Percentiles rank a stretch among this genome's conserved stretches.
phyloP scores from a whole-genome alignment of 2,329 filamentous ascomycete genomes.

The Aaosphaeria arxii region DNA sequence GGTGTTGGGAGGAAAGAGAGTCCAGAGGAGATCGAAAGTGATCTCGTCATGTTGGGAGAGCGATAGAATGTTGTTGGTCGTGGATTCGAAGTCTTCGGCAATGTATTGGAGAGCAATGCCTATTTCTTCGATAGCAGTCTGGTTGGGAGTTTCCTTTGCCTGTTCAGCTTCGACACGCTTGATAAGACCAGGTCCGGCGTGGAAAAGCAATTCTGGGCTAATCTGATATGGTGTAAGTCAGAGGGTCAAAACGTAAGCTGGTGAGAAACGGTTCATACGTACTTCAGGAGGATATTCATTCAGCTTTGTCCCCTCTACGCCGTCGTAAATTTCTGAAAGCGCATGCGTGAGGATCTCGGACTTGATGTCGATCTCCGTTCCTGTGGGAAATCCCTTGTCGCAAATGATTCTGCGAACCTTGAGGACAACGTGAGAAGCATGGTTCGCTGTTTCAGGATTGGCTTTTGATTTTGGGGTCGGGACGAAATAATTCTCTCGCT shows the following conservation, averaged over 20 bases:
- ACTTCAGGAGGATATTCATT: slow-evolving; percentile 6
- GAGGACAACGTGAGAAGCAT: neutral
- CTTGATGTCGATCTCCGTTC: too few species aligned
- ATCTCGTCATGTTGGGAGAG: slow-evolving; percentile 10
- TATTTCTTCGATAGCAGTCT: slow-evolving; percentile 8
- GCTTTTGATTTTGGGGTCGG: slow-evolving; percentile 3
- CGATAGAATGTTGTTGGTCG: slow-evolving; percentile 2
- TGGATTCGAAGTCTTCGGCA: slow-evolving; percentile 7
- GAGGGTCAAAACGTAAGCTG: slow-evolving; percentile 6
- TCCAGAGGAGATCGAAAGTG: slow-evolving; percentile 13
- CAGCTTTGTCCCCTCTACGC: too few species aligned
- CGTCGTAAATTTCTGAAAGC: too few species aligned
- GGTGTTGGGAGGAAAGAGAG: slow-evolving; percentile 11
- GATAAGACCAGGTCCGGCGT: slow-evolving; percentile 5
- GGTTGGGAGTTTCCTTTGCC: slow-evolving; percentile 4
- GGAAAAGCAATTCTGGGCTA: slow-evolving; percentile 11
- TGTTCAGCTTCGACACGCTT: slow-evolving; percentile 7
- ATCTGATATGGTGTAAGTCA: slow-evolving; percentile 10
- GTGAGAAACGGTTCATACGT: slow-evolving; percentile 9
- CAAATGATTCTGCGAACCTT: too few species aligned
- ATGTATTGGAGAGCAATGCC: slow-evolving; percentile 10
- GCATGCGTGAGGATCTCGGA: too few species aligned
- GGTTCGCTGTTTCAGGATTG: neutral
- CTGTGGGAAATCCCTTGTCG: too few species aligned
- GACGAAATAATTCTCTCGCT: slow-evolving; percentile 8